These are phyloP conservation scores for Emergomyces orientalis DNA, from an alignment of 2,329 filamentous ascomycete genomes.

Conservation along the genomic window DNA sequence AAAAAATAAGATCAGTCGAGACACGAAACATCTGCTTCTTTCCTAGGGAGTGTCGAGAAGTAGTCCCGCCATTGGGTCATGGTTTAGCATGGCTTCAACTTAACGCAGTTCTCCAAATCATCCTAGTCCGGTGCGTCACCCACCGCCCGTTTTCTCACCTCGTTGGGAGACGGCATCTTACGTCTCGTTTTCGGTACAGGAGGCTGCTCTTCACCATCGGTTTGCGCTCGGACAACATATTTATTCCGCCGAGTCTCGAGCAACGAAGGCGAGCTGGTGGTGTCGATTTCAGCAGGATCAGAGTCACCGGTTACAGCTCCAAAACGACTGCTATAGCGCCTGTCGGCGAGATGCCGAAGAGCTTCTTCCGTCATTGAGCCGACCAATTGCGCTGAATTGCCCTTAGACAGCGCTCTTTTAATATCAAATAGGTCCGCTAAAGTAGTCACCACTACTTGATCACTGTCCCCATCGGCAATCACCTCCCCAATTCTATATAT, in stretches of 20 bases:
- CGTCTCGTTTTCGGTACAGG: constrained; percentile 16
- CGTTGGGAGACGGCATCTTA: constrained; percentile 21
- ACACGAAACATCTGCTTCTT: too few species aligned
- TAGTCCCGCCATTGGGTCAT: too few species aligned
- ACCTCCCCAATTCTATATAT: constrained; percentile 31
- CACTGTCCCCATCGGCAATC: constrained; percentile 30
- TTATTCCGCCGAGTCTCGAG: constrained; percentile 2
- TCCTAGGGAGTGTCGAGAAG: too few species aligned
- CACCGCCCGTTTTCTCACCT: constrained; percentile 23
- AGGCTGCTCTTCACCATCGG: constrained; percentile 17
- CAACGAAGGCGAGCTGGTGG: constrained; percentile 11
- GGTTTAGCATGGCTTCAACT: too few species aligned
- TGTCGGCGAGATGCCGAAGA: constrained; percentile 19
- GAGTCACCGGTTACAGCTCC: constrained; percentile 12
- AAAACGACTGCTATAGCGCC: constrained; percentile 26
- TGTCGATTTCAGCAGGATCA: constrained; percentile 9
- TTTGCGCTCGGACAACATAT: constrained; percentile 8
- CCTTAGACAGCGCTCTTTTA: constrained; percentile 22
- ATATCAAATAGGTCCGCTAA: constrained; percentile 36
- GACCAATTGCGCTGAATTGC: constrained; percentile 27
- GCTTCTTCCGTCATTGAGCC: constrained; percentile 29
- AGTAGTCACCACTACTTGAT: constrained; percentile 36
- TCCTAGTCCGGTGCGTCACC: constrained; percentile 1
- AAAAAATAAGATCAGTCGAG: too few species aligned
- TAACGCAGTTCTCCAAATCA: neutral